Percentiles rank a stretch among this genome's conserved stretches.
phyloP scores from a whole-genome alignment of 2,329 filamentous ascomycete genomes.

The Monilinia fructicola region DNA sequence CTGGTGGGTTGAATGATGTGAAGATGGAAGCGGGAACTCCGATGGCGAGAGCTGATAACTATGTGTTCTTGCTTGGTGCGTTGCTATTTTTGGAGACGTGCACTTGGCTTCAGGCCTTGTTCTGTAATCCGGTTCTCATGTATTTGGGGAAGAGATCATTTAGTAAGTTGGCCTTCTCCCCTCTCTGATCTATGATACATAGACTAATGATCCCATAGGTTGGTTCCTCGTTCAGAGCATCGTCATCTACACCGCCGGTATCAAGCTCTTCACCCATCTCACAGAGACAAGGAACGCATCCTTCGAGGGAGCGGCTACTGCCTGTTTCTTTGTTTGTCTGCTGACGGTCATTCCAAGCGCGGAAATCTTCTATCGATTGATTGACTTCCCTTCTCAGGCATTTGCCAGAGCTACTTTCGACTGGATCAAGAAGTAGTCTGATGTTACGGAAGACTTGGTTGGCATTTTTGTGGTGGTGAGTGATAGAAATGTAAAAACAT shows the following conservation, averaged over 20 bases:
- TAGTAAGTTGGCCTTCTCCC: conserved; percentile 41
- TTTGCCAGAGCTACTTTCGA: conserved; percentile 23
- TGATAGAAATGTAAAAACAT: too few species aligned
- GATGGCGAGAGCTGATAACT: conserved; percentile 46
- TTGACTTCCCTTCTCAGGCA: conserved; percentile 26
- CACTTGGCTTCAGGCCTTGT: conserved; percentile 41
- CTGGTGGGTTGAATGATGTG: conserved; percentile 42
- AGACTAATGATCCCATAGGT: conserved; percentile 36
- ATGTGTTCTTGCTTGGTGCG: conserved; percentile 45
- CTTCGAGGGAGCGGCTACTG: conserved; percentile 11
- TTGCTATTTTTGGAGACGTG: conserved; percentile 46
- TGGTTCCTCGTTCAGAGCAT: conserved; percentile 46
- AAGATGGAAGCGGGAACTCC: conserved; percentile 40
- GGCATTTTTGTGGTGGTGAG: not conserved
- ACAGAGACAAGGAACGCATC: conserved; percentile 3
- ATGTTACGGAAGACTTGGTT: not conserved
- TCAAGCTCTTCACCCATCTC: conserved; percentile 40
- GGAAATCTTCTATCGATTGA: conserved; percentile 27
- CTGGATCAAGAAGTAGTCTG: conserved; percentile 20
- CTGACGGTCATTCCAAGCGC: conserved; percentile 19
- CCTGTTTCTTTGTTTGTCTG: conserved; percentile 23
- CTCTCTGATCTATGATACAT: not conserved
- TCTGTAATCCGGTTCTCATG: conserved; percentile 42
- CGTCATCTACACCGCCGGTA: conserved; percentile 46
- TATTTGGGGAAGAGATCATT: conserved; percentile 46